These are phyloP conservation scores for Ambrosia artemisiifolia DNA, from an alignment of 129 eudicot genomes.

Conservation along the genomic window DNA sequence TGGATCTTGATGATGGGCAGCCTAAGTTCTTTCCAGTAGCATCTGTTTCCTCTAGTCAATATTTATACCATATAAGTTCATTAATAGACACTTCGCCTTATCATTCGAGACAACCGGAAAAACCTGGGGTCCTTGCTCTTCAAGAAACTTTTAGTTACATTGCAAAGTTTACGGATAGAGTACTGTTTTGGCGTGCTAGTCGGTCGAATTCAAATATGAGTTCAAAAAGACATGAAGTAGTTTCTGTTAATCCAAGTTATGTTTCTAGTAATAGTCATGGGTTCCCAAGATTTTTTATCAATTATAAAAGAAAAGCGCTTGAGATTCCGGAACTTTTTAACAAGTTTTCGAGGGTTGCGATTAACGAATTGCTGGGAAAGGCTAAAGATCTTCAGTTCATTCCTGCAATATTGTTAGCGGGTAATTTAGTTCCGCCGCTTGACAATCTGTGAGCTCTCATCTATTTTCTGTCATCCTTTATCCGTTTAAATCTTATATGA, in stretches of 20 bases:
- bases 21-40: slow-evolving; percentile 46
- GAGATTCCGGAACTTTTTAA: slow-evolving; percentile 41
- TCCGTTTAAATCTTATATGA: not conserved
- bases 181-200: slow-evolving; percentile 52
- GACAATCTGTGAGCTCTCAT: slow-evolving; percentile 53
- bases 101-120: slow-evolving; percentile 41
- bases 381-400: slow-evolving; percentile 50
- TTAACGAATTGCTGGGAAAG: slow-evolving; percentile 41
- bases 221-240: slow-evolving; percentile 18
- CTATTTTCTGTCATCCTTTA: not conserved
- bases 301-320: slow-evolving; percentile 40
- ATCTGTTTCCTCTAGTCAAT: slow-evolving; percentile 48
- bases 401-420: slow-evolving; percentile 64
- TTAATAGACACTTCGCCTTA: slow-evolving; percentile 51
- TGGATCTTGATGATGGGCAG: slow-evolving; percentile 48
- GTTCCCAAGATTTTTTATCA: slow-evolving; percentile 37
- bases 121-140: slow-evolving; percentile 56
- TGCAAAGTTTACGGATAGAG: slow-evolving; percentile 60
- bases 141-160: slow-evolving; percentile 59
- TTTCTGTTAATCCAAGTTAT: slow-evolving; percentile 30
- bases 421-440: slow-evolving; percentile 64
- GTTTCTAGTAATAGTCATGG: slow-evolving; percentile 22
- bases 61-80: slow-evolving; percentile 45
- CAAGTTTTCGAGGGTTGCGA: slow-evolving; percentile 51
- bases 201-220: slow-evolving; percentile 36